These are phyloP conservation scores for Pestalotiopsis sp. DNA, from an alignment of 2,329 filamentous ascomycete species.

Conservation along the genomic window DNA sequence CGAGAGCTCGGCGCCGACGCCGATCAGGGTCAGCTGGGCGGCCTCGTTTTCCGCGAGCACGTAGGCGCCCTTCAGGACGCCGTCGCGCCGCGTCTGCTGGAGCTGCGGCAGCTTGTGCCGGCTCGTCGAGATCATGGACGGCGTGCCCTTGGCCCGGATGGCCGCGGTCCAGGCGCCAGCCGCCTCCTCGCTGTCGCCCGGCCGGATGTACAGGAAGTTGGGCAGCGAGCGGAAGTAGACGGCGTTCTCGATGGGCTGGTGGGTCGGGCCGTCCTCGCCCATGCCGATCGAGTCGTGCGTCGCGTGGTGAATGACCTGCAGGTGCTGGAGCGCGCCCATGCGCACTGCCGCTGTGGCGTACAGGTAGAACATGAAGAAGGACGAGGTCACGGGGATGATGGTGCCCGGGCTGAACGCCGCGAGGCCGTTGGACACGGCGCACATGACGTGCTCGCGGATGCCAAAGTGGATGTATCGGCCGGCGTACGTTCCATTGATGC, in stretches of 20 bases:
- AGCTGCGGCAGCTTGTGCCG: conserved; percentile 43
- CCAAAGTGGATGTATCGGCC: conserved; percentile 48
- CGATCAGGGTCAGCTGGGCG: conserved; percentile 42
- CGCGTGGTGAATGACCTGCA: conserved; percentile 54
- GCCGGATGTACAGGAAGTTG: conserved; percentile 55
- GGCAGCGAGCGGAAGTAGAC: conserved; percentile 58
- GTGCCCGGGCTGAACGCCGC: conserved; percentile 56
- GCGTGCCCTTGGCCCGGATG: conserved; percentile 33
- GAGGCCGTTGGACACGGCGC: conserved; percentile 58
- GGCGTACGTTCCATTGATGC: conserved; percentile 19
- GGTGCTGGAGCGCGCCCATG: conserved; percentile 53
- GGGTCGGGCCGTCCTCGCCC: conserved; percentile 58
- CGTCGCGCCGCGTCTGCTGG: conserved; percentile 34
- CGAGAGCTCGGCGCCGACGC: conserved; percentile 39
- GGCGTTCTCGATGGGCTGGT: conserved; percentile 57
- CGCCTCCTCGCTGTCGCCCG: conserved; percentile 54
- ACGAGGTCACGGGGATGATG: conserved; percentile 55
- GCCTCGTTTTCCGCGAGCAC: conserved; percentile 34
- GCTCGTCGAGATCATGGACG: conserved; percentile 47
- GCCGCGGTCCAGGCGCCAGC: conserved; percentile 48
- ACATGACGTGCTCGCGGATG: conserved; percentile 66
- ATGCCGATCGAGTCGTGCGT: conserved; percentile 58
- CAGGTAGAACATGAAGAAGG: conserved; percentile 63
- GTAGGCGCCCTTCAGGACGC: conserved; percentile 43
- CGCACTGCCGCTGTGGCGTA: conserved; percentile 52